Conservation (phyloP, 2,329 filamentous ascomycete species). For the Aspergillus neoniger region DNA sequence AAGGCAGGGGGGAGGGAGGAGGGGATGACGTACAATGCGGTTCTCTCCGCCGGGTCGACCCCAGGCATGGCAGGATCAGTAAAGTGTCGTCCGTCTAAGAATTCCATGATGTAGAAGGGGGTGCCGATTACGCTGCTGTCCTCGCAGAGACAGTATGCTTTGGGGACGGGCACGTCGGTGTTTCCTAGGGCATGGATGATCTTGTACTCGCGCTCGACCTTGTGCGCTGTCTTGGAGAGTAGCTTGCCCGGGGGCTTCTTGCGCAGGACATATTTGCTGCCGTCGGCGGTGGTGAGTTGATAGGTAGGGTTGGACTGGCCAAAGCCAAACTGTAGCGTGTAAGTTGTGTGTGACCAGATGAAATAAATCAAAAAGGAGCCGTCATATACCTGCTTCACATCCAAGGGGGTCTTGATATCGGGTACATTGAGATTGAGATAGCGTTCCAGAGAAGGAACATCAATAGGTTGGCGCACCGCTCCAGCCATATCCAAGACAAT, state of each 20-base stretch:
- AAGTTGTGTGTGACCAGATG: background rate
- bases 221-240: conserved; percentile 89
- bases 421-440: conserved; percentile 81
- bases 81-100: conserved; percentile 89
- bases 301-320: conserved; percentile 98
- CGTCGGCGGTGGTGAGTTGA: conserved; percentile 73
- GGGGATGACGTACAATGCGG: conserved; percentile 60
- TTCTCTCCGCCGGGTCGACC: conserved; percentile 67
- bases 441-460: conserved; percentile 73
- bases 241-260: conserved; percentile 98
- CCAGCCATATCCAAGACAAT: conserved; percentile 67
- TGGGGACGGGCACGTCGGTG: conserved; percentile 84
- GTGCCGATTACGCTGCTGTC: conserved; percentile 80
- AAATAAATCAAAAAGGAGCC: background rate
- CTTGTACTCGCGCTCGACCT: conserved; percentile 92
- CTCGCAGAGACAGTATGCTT: conserved; percentile 81
- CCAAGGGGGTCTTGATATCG: conserved; percentile 76
- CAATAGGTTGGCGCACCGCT: conserved; percentile 84
- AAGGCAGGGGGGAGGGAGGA: no score
- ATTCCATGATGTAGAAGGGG: conserved; percentile 96
- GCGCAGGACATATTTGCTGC: conserved; percentile 79
- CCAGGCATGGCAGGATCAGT: conserved; percentile 82
- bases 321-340: conserved; percentile 74
- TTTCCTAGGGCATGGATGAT: conserved; percentile 79
- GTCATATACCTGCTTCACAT: conserved; percentile 77